phyloP scores from a whole-genome alignment of 176 grass and related monocot species.

The Saccharum officinarum region DNA sequence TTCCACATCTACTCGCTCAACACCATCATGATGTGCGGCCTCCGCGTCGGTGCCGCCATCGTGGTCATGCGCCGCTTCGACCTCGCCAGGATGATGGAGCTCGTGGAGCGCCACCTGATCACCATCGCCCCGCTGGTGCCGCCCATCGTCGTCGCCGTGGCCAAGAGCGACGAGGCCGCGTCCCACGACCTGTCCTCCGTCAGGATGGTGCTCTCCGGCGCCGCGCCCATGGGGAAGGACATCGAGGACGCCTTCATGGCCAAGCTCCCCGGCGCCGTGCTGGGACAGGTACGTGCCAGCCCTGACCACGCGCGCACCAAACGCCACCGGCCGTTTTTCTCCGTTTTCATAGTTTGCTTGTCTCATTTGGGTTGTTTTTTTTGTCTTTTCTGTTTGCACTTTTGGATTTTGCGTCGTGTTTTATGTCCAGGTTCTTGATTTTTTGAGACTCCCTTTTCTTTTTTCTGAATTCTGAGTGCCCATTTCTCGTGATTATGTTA shows the following conservation, averaged over 20 bases:
- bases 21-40: slow-evolving; percentile 70
- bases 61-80: slow-evolving; percentile 73
- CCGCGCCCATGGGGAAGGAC: slow-evolving; percentile 83
- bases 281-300: slow-evolving; percentile 56
- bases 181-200: slow-evolving; percentile 62
- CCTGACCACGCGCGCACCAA: neutral
- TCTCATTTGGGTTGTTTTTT: neutral
- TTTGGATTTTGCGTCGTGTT: no score
- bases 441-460: no score
- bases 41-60: slow-evolving; percentile 59
- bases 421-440: no score
- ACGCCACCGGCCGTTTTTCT: neutral
- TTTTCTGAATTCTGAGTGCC: no score
- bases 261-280: slow-evolving; percentile 61
- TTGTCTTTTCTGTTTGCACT: no score
- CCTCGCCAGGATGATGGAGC: slow-evolving; percentile 47
- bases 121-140: slow-evolving; percentile 72
- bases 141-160: slow-evolving; percentile 69
- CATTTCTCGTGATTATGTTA: no score
- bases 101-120: slow-evolving; percentile 50
- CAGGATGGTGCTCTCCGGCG: slow-evolving; percentile 68
- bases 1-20: slow-evolving; percentile 84
- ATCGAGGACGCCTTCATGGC: slow-evolving; percentile 68
- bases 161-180: slow-evolving; percentile 43
- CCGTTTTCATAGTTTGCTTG: neutral